Percentiles rank a stretch among this genome's conserved stretches.
Conservation (phyloP, 1,139 yeast genomes). For the Scheffersomyces titani region DNA sequence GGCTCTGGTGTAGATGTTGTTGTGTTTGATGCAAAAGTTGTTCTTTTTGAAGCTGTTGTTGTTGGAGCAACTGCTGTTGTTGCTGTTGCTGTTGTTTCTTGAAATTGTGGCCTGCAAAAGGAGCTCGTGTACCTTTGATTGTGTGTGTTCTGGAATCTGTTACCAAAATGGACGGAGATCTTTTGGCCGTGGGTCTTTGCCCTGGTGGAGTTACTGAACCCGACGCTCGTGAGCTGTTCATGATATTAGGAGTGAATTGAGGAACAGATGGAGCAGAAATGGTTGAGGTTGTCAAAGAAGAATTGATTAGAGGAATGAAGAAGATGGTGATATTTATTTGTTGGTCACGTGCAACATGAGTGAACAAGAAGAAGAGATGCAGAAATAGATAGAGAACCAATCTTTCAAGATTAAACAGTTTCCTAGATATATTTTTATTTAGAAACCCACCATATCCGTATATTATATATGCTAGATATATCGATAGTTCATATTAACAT, state of each 20-base stretch:
- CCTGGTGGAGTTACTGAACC: slow-evolving; percentile 1
- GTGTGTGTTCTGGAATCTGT: slow-evolving; percentile 77
- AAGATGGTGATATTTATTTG: neutral
- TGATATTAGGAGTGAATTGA: neutral
- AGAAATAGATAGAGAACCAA: too few species aligned
- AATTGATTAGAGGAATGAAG: neutral
- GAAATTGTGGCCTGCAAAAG: slow-evolving; percentile 72
- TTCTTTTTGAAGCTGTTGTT: slow-evolving; percentile 10
- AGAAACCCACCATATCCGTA: too few species aligned
- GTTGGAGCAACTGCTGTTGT: slow-evolving; percentile 11
- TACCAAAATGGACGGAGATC: slow-evolving; percentile 91
- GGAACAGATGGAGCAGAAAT: neutral
- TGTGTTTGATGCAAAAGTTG: slow-evolving; percentile 1
- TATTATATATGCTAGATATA: too few species aligned
- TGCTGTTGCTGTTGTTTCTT: slow-evolving; percentile 39
- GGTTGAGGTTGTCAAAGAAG: neutral
- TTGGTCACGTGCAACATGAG: neutral
- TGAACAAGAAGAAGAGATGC: too few species aligned
- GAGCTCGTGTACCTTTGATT: slow-evolving; percentile 67
- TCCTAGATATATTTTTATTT: too few species aligned
- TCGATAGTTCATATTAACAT: too few species aligned
- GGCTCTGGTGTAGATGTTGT: slow-evolving; percentile 14
- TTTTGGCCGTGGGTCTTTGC: slow-evolving; percentile 68
- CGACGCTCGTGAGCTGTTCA: slow-evolving; percentile 1
- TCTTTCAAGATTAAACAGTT: too few species aligned